These are phyloP conservation scores for Triticum monococcum DNA, from an alignment of 176 grass and related monocot genomes.

Conservation along the genomic window DNA sequence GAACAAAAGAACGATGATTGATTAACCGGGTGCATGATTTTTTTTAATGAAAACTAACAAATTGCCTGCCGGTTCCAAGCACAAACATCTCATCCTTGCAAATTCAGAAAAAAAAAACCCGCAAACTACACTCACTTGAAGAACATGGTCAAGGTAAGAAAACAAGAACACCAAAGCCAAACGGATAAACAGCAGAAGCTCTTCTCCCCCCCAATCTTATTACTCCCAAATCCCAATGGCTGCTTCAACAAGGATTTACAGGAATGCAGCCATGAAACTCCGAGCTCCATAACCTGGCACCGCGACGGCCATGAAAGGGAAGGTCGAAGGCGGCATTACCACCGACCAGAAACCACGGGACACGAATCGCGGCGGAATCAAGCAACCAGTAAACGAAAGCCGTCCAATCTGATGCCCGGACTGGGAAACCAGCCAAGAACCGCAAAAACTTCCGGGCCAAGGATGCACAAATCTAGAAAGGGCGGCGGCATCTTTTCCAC, in stretches of 20 bases:
- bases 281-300: neutral
- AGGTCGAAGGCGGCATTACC: constrained; percentile 3
- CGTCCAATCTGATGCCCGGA: neutral
- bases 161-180: neutral
- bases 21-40: neutral
- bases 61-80: neutral
- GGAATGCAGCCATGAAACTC: neutral
- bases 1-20: neutral
- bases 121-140: neutral
- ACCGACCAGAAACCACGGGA: neutral
- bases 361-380: neutral
- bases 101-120: neutral
- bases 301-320: neutral
- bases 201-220: neutral
- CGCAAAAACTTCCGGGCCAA: neutral
- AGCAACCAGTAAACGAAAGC: neutral
- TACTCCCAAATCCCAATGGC: neutral
- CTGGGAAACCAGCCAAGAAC: neutral
- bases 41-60: neutral
- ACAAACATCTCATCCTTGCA: neutral
- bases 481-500: neutral
- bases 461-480: neutral
- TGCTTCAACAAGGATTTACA: neutral
- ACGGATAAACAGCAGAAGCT: neutral
- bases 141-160: neutral